Evolutionary conservation across 331 rosid species (phyloP).

Genomic region (Malus hybrid): DNA sequence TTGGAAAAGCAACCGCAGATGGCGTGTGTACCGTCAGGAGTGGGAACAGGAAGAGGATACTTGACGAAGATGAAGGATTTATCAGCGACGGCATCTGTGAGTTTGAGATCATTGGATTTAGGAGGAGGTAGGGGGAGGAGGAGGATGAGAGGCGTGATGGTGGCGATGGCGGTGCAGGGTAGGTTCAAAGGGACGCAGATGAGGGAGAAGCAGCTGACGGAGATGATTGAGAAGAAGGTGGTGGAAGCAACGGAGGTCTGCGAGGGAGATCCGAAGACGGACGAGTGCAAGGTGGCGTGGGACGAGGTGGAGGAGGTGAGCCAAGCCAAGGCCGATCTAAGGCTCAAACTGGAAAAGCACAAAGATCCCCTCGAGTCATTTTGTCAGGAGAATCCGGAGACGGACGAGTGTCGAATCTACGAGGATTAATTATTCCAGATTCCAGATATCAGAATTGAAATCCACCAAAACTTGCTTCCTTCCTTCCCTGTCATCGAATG

Average conservation of each 20-base stretch:
- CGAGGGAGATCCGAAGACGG: slow-evolving; percentile 21
- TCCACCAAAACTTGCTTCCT: too few relatives aligned
- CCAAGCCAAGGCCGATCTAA: slow-evolving; percentile 43
- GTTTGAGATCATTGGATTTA: too few relatives aligned
- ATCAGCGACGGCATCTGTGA: too few relatives aligned
- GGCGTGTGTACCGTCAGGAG: too few relatives aligned
- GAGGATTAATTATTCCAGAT: slow-evolving; percentile 11
- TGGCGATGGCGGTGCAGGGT: slow-evolving; percentile 19
- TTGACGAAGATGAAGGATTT: too few relatives aligned
- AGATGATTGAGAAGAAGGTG: slow-evolving; percentile 45
- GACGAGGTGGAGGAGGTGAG: slow-evolving; percentile 47
- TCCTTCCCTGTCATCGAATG: too few relatives aligned
- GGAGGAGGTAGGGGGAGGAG: background rate
- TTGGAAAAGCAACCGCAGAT: too few relatives aligned
- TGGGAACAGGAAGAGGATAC: too few relatives aligned
- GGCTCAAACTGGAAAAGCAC: slow-evolving; percentile 21
- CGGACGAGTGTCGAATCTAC: slow-evolving; percentile 38
- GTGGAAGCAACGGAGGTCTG: slow-evolving; percentile 33
- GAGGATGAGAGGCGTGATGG: background rate
- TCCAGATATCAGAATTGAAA: too few relatives aligned
- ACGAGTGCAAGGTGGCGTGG: slow-evolving; percentile 47
- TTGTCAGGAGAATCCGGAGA: slow-evolving; percentile 30
- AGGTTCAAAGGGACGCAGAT: slow-evolving; percentile 35
- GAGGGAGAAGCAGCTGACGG: slow-evolving; percentile 31
- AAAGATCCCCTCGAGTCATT: slow-evolving; percentile 37